phyloP scores from a whole-genome alignment of 306 rosid genomes.

The Fragaria ananassa region DNA sequence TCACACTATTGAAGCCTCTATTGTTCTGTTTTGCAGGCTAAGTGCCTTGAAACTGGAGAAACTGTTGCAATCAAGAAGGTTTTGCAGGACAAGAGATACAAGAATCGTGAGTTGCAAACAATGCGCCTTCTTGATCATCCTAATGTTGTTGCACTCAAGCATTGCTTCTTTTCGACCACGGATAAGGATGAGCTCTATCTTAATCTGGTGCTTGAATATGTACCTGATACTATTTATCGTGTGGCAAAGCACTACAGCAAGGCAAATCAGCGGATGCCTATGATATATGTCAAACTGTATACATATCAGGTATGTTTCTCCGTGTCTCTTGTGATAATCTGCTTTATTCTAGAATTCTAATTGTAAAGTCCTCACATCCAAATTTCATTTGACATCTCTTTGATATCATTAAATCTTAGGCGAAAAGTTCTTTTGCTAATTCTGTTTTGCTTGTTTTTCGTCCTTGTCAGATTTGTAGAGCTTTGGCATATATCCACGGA shows the following conservation, averaged over 20 bases:
- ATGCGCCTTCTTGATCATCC: slow-evolving; percentile 81
- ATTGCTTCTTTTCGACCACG: slow-evolving; percentile 67
- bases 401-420: background rate
- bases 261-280: slow-evolving; percentile 69
- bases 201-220: slow-evolving; percentile 67
- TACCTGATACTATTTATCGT: slow-evolving; percentile 67
- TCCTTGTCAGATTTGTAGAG: slow-evolving; percentile 58
- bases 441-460: background rate
- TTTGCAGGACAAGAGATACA: slow-evolving; percentile 64
- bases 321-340: background rate
- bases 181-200: slow-evolving; percentile 73
- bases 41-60: slow-evolving; percentile 66
- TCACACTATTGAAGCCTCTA: slow-evolving; percentile 8
- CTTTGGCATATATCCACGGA: slow-evolving; percentile 66
- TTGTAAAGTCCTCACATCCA: background rate
- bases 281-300: slow-evolving; percentile 66
- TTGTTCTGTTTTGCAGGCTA: slow-evolving; percentile 49
- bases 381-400: background rate
- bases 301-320: slow-evolving; percentile 50
- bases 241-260: slow-evolving; percentile 65
- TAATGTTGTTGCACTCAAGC: slow-evolving; percentile 65
- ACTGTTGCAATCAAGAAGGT: slow-evolving; percentile 67
- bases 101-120: slow-evolving; percentile 71
- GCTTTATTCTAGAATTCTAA: background rate
- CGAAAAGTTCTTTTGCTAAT: background rate